phyloP scores from a whole-genome alignment of 805 yeast genomes.

The Saturnispora gosingensis region DNA sequence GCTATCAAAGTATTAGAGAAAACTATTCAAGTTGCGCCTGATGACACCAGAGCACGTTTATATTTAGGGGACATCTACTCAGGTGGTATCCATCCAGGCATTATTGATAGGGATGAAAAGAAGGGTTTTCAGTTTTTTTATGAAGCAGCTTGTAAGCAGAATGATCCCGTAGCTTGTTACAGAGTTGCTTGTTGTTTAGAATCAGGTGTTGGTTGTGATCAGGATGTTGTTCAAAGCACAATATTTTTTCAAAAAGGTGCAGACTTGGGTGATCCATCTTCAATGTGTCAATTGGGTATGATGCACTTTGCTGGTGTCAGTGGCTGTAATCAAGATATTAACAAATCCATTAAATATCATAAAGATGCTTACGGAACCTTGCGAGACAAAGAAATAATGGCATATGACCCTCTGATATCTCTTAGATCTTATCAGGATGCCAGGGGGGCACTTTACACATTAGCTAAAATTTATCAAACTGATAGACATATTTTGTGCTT shows the following conservation, averaged over 20 bases:
- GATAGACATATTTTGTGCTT: slow-evolving; percentile 25
- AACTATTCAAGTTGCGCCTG: slow-evolving; percentile 37
- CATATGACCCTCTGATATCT: slow-evolving; percentile 26
- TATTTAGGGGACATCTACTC: slow-evolving; percentile 55
- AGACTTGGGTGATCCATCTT: slow-evolving; percentile 47
- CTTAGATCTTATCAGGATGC: slow-evolving; percentile 28
- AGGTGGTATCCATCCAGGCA: slow-evolving; percentile 37
- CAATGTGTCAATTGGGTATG: slow-evolving; percentile 71
- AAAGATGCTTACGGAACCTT: slow-evolving; percentile 22
- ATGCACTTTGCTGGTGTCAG: slow-evolving; percentile 38
- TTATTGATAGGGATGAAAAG: slow-evolving; percentile 42
- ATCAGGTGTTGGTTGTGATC: slow-evolving; percentile 46
- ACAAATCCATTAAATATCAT: slow-evolving; percentile 23
- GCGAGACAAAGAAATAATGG: slow-evolving; percentile 20
- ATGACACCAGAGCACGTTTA: slow-evolving; percentile 47
- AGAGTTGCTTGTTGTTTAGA: slow-evolving; percentile 66
- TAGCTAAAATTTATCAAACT: slow-evolving; percentile 30
- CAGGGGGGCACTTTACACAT: slow-evolving; percentile 27
- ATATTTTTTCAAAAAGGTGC: slow-evolving; percentile 54
- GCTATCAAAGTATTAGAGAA: slow-evolving; percentile 53
- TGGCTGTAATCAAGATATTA: slow-evolving; percentile 23
- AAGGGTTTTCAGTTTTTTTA: slow-evolving; percentile 53
- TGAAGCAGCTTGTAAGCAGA: slow-evolving; percentile 44
- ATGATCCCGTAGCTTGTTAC: slow-evolving; percentile 54
- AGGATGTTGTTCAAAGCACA: slow-evolving; percentile 39